A percentile compares a stretch with the other conserved stretches of the same genome.
phyloP scores from a whole-genome alignment of 257 asterid genomes.

The Striga asiatica region DNA sequence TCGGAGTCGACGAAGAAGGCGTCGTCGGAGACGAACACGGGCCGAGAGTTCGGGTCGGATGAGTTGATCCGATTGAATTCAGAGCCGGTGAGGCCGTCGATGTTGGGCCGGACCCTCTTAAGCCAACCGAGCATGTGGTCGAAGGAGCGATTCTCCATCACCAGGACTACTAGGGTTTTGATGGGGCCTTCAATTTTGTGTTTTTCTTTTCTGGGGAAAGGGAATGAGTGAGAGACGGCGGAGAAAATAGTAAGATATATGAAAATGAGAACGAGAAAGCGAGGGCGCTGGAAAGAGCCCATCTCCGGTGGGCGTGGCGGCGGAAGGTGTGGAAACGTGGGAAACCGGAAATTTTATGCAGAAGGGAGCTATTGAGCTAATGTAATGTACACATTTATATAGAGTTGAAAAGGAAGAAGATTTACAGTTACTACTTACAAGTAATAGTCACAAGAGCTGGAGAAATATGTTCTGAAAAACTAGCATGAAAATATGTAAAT shows the following conservation, averaged over 20 bases:
- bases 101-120: conserved; percentile 60
- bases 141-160: conserved; percentile 95
- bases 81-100: conserved; percentile 66
- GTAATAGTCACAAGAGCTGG: too few relatives aligned
- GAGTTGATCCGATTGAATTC: conserved; percentile 70
- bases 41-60: conserved; percentile 47
- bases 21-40: conserved; percentile 40
- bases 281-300: conserved; percentile 26
- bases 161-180: conserved; percentile 74
- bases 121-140: conserved; percentile 93
- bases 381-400: too few relatives aligned
- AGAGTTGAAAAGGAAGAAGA: too few relatives aligned
- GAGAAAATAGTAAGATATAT: conserved; percentile 30
- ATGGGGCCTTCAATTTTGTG: conserved; percentile 68
- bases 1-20: conserved; percentile 74
- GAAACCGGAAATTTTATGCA: background rate
- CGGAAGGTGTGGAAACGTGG: background rate
- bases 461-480: too few relatives aligned
- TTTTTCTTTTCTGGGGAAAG: conserved; percentile 29
- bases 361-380: background rate
- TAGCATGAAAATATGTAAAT: too few relatives aligned
- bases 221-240: conserved; percentile 35
- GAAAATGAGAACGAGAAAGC: conserved; percentile 17
- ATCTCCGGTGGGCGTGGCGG: conserved; percentile 20
- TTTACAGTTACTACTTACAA: too few relatives aligned